Evolutionary conservation across 768 basidiomycete species (phyloP).

Genomic region (Rhizopogon roseolus): DNA sequence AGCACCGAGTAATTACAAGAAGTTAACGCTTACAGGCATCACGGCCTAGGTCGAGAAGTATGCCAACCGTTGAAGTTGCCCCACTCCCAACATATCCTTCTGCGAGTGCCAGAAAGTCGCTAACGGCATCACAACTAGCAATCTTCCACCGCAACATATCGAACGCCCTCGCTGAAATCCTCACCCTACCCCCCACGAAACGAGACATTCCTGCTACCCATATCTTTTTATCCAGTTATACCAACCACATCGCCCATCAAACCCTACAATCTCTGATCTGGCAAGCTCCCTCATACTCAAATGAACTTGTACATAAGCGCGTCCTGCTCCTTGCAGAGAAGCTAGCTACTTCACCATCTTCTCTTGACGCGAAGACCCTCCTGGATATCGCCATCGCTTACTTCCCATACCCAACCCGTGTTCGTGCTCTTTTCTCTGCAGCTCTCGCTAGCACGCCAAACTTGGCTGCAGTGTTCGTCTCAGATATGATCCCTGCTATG

Average conservation of each 20-base stretch:
- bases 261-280: slow-evolving; percentile 57
- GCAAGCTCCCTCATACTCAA: slow-evolving; percentile 33
- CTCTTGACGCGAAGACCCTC: slow-evolving; percentile 48
- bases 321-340: slow-evolving; percentile 55
- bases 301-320: slow-evolving; percentile 42
- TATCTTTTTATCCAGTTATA: slow-evolving; percentile 54
- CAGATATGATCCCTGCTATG: slow-evolving; percentile 55
- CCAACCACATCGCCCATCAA: slow-evolving; percentile 49
- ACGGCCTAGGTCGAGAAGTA: slow-evolving; percentile 5
- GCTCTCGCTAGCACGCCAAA: slow-evolving; percentile 31
- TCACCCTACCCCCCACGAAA: slow-evolving; percentile 45
- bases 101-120: slow-evolving; percentile 36
- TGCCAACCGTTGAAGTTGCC: slow-evolving; percentile 19
- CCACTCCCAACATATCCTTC: slow-evolving; percentile 57
- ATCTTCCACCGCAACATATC: slow-evolving; percentile 45
- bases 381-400: slow-evolving; percentile 63
- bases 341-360: slow-evolving; percentile 33
- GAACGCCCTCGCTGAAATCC: slow-evolving; percentile 38
- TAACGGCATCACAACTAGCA: slow-evolving; percentile 49
- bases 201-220: slow-evolving; percentile 39
- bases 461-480: slow-evolving; percentile 28
- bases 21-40: not conserved
- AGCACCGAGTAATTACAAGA: too few relatives aligned
- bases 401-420: slow-evolving; percentile 37
- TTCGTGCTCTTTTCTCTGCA: slow-evolving; percentile 39